Conservation (phyloP, 495 filamentous ascomycete genomes). For the Penicillium fimorum region DNA sequence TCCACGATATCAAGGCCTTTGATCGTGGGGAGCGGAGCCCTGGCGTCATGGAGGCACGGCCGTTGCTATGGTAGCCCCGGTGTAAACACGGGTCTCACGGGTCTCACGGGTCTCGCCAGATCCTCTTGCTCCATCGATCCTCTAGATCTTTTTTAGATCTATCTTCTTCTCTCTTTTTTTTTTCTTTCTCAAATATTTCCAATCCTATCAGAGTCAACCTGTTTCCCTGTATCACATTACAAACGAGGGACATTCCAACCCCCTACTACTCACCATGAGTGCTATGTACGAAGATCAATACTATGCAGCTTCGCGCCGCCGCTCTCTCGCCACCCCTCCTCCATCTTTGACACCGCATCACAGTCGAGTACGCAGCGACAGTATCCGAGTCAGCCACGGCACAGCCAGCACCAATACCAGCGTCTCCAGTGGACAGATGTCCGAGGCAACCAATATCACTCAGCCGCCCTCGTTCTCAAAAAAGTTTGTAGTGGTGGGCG, state of each 20-base stretch:
- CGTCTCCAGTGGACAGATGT: constrained; percentile 63
- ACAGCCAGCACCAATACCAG: constrained; percentile 78
- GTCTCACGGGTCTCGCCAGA: constrained; percentile 16
- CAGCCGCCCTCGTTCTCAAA: constrained; percentile 91
- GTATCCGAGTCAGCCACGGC: constrained; percentile 68
- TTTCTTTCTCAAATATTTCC: constrained; percentile 8
- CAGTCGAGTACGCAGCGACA: constrained; percentile 56
- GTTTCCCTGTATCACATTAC: constrained; percentile 3
- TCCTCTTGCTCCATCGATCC: constrained; percentile 25
- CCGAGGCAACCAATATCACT: constrained; percentile 79
- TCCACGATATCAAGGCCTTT: constrained; percentile 7
- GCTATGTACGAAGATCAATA: constrained; percentile 51
- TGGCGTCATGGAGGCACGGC: constrained; percentile 34
- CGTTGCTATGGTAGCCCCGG: constrained; percentile 47
- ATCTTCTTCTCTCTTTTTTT: constrained; percentile 12
- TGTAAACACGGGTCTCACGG: constrained; percentile 41
- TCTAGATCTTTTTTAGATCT: constrained; percentile 27
- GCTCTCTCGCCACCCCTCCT: constrained; percentile 48
- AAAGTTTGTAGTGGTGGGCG: constrained; percentile 97
- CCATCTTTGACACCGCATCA: constrained; percentile 48
- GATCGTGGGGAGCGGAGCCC: constrained; percentile 18
- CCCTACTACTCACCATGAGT: constrained; percentile 33
- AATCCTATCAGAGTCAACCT: constrained; percentile 6
- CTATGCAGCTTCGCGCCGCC: constrained; percentile 50
- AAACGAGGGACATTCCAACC: constrained; percentile 25